Conservation (phyloP, 305 asterid genomes). For the Solanum hybrid region DNA sequence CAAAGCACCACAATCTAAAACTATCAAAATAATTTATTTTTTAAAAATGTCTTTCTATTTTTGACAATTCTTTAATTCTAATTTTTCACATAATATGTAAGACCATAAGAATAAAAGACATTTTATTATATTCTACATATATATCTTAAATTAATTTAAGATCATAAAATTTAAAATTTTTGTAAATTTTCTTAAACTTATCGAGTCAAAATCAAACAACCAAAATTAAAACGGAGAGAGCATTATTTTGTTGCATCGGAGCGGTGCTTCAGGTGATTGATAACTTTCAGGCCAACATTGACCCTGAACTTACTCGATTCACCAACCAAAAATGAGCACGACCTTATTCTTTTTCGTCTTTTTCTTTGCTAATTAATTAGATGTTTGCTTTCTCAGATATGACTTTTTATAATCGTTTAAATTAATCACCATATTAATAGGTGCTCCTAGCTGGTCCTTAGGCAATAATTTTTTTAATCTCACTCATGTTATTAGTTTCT, state of each 20-base stretch:
- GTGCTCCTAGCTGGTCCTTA: neutral
- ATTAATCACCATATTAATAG: neutral
- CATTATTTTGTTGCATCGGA: neutral
- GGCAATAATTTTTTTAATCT: neutral
- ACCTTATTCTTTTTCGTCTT: neutral
- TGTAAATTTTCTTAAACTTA: neutral
- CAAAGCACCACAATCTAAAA: neutral
- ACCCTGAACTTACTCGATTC: constrained; percentile 3
- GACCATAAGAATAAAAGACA: no score
- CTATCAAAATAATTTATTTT: no score
- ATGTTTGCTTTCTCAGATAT: neutral
- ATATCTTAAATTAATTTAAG: no score
- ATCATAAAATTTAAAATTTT: neutral
- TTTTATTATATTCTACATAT: no score
- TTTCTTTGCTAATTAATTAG: neutral
- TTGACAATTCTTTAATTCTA: neutral
- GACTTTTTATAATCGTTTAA: neutral
- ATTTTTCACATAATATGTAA: neutral
- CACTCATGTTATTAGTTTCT: neutral
- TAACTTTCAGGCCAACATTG: constrained; percentile 1
- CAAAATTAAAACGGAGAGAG: neutral
- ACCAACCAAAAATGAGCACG: neutral
- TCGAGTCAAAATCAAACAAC: neutral
- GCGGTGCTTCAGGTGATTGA: neutral
- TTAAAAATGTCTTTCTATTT: no score